Evolutionary conservation across 2,329 filamentous ascomycete species (phyloP).

Genomic region (Aspergillus sp.): DNA sequence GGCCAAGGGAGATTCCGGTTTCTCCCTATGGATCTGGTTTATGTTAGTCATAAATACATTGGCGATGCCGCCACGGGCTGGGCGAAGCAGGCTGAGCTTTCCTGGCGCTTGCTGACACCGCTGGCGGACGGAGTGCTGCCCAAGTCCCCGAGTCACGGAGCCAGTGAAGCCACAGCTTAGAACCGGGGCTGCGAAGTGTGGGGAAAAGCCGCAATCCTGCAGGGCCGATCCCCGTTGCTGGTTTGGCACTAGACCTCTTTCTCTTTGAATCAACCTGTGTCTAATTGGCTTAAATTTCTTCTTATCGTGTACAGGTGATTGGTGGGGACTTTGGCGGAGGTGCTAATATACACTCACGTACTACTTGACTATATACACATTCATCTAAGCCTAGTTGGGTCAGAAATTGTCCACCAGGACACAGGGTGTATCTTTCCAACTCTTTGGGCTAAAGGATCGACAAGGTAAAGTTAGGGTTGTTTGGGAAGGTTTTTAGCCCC

Average conservation of each 20-base stretch:
- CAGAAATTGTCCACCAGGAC: too few relatives aligned
- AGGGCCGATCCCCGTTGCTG: constrained; percentile 35
- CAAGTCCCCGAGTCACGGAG: constrained; percentile 7
- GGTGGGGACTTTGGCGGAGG: constrained; percentile 10
- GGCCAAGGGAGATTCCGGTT: background rate
- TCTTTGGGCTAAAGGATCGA: too few relatives aligned
- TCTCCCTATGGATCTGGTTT: background rate
- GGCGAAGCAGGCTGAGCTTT: background rate
- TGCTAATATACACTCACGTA: too few relatives aligned
- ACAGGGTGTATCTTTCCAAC: too few relatives aligned
- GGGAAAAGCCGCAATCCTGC: constrained; percentile 28
- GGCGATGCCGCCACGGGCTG: background rate
- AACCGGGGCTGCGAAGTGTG: constrained; percentile 20
- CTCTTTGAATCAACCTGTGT: background rate
- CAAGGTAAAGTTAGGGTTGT: too few relatives aligned
- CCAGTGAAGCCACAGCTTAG: background rate
- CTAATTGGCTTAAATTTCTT: constrained; percentile 30
- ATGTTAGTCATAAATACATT: constrained; percentile 10
- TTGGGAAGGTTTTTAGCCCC: too few relatives aligned
- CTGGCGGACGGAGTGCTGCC: constrained; percentile 6
- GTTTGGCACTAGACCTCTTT: constrained; percentile 29
- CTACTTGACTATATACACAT: too few relatives aligned
- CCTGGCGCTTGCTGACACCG: too few relatives aligned
- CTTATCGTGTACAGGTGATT: constrained; percentile 34
- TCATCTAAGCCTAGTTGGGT: too few relatives aligned